Evolutionary conservation across 805 yeast genomes (phyloP).

Genomic region (Sungouiella blattae): DNA sequence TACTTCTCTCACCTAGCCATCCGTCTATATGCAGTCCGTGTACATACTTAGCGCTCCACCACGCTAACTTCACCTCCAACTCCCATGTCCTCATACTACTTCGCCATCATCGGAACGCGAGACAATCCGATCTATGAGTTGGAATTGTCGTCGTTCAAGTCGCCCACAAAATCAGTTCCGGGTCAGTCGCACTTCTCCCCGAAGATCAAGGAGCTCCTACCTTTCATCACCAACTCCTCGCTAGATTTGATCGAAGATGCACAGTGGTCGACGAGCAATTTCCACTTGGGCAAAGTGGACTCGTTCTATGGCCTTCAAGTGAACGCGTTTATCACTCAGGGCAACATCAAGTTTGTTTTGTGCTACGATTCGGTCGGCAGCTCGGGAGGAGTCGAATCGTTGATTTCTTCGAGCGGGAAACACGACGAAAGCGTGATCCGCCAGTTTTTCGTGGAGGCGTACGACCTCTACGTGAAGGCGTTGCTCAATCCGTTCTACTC

Average conservation of each 20-base stretch:
- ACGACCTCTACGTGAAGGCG: conserved; percentile 85
- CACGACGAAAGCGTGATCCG: conserved; percentile 68
- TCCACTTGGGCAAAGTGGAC: conserved; percentile 77
- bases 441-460: conserved; percentile 79
- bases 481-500: conserved; percentile 83
- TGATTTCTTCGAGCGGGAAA: conserved; percentile 9
- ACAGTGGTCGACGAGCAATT: conserved; percentile 69
- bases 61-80: background rate
- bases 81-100: conserved; percentile 68
- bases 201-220: conserved; percentile 74
- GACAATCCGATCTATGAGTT: conserved; percentile 87
- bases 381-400: conserved; percentile 4
- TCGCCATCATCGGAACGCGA: conserved; percentile 81
- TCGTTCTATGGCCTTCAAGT: conserved; percentile 77
- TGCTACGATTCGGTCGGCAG: conserved; percentile 35
- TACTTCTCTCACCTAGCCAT: no score
- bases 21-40: no score
- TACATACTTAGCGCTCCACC: no score
- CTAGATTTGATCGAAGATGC: conserved; percentile 87
- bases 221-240: conserved; percentile 85
- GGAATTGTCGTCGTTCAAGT: conserved; percentile 71
- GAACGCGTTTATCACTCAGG: conserved; percentile 85
- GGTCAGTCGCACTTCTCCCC: conserved; percentile 64
- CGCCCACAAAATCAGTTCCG: conserved; percentile 17
- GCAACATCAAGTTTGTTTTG: conserved; percentile 77